Conservation (phyloP, 768 basidiomycete species). For the Tephrocybe sp. region DNA sequence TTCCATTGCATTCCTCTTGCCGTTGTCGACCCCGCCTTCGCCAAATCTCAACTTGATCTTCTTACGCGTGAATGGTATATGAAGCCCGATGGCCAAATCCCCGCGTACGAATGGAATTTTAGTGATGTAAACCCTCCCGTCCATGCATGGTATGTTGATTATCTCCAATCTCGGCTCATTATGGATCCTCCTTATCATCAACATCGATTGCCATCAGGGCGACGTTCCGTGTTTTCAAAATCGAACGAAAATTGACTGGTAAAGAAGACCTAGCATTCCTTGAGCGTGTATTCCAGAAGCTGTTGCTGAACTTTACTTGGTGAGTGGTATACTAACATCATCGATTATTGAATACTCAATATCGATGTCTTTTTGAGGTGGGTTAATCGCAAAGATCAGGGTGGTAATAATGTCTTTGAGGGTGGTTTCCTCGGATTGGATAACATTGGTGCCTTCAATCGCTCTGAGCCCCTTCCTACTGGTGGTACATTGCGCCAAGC, state of each 20-base stretch:
- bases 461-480: constrained; percentile 94
- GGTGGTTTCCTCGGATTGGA: constrained; percentile 98
- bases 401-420: constrained; percentile 95
- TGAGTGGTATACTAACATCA: constrained; percentile 27
- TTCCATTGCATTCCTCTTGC: constrained; percentile 99
- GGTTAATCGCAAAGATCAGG: constrained; percentile 97
- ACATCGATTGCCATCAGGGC: constrained; percentile 51
- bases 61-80: constrained; percentile 99
- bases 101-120: constrained; percentile 99
- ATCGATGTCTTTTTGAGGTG: too few relatives aligned
- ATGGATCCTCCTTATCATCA: background rate
- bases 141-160: constrained; percentile 80
- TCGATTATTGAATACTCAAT: too few relatives aligned
- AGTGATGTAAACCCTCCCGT: constrained; percentile 98
- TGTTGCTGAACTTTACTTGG: constrained; percentile 97
- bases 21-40: constrained; percentile 91
- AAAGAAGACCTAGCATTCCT: constrained; percentile 89
- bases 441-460: constrained; percentile 98
- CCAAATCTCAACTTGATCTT: constrained; percentile 96
- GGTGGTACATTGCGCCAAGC: constrained; percentile 94
- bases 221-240: constrained; percentile 98
- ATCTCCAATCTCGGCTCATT: too few relatives aligned
- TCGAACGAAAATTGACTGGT: constrained; percentile 94
- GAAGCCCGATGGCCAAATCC: constrained; percentile 98
- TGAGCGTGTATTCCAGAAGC: constrained; percentile 97